Evolutionary conservation across 2,329 filamentous ascomycete species (phyloP).

Genomic region (Colletotrichum euphorbiae): DNA sequence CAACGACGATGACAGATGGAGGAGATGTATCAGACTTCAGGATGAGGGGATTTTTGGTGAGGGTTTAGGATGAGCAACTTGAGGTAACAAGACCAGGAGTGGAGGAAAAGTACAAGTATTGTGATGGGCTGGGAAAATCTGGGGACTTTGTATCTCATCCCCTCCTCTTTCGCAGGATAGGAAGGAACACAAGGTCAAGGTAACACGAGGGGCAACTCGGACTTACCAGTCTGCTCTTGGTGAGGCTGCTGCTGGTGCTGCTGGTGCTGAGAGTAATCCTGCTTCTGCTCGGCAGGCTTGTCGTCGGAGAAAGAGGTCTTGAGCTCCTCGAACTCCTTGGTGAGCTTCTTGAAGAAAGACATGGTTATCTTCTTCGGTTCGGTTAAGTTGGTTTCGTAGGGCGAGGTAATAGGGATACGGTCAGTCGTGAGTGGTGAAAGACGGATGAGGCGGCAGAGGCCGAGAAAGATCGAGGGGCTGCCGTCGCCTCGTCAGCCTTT

Average conservation of each 20-base stretch:
- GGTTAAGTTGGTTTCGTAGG: slow-evolving; percentile 22
- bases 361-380: slow-evolving; percentile 45
- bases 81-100: not conserved
- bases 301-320: slow-evolving; percentile 55
- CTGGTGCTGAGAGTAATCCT: slow-evolving; percentile 42
- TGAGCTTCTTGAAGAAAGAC: slow-evolving; percentile 59
- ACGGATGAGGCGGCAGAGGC: slow-evolving; percentile 40
- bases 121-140: not conserved
- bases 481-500: slow-evolving; percentile 37
- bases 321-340: slow-evolving; percentile 59
- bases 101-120: not conserved
- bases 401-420: slow-evolving; percentile 23
- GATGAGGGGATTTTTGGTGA: not conserved
- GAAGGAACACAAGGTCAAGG: not conserved
- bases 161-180: not conserved
- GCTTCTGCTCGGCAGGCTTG: slow-evolving; percentile 44
- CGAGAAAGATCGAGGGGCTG: slow-evolving; percentile 38
- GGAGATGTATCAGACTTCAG: slow-evolving; percentile 2
- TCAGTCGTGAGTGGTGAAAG: slow-evolving; percentile 23
- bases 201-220: not conserved
- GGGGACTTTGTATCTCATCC: not conserved
- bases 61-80: not conserved
- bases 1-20: slow-evolving; percentile 25
- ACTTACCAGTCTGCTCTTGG: slow-evolving; percentile 41
- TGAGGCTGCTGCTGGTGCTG: slow-evolving; percentile 42